phyloP scores from a whole-genome alignment of 2,329 filamentous ascomycete genomes.

The Chalaropsis thielavioides region DNA sequence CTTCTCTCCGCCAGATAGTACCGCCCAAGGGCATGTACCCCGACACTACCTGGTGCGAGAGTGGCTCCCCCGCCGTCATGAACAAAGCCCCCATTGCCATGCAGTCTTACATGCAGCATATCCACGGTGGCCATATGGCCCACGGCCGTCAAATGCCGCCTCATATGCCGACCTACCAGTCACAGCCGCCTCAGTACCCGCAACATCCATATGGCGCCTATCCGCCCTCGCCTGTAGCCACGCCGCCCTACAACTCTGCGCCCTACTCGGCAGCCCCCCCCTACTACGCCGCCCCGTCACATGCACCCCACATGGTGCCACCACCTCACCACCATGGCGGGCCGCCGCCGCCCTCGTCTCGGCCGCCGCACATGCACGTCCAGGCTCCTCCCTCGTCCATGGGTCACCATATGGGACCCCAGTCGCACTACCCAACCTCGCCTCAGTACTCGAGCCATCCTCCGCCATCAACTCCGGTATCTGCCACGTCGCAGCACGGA shows the following conservation, averaged over 20 bases:
- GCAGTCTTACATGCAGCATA: conserved; percentile 27
- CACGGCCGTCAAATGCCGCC: conserved; percentile 20
- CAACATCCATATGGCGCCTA: conserved; percentile 24
- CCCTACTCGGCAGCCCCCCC: conserved; percentile 30
- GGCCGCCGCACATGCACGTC: conserved; percentile 12
- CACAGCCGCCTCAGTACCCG: conserved; percentile 24
- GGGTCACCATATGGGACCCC: conserved; percentile 22
- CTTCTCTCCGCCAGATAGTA: conserved; percentile 63
- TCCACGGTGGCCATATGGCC: conserved; percentile 21
- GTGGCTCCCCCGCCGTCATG: conserved; percentile 63
- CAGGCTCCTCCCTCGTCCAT: conserved; percentile 26
- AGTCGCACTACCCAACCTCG: conserved; percentile 23
- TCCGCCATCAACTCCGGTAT: conserved; percentile 23
- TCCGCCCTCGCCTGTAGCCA: conserved; percentile 38
- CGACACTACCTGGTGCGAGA: conserved; percentile 82
- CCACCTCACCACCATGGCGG: conserved; percentile 19
- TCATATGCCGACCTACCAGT: conserved; percentile 24
- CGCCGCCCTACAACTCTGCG: conserved; percentile 32
- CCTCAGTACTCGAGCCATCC: conserved; percentile 21
- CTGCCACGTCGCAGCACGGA: conserved; percentile 19
- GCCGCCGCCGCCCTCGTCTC: conserved; percentile 8
- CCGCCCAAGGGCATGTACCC: conserved; percentile 94
- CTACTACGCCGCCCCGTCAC: conserved; percentile 20
- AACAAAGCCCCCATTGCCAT: conserved; percentile 57
- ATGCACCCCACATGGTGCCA: conserved; percentile 21